Percentiles rank a stretch among this genome's conserved stretches.
Evolutionary conservation across 805 yeast genomes (phyloP).

Genomic region (Grigorovia transvaalensis): DNA sequence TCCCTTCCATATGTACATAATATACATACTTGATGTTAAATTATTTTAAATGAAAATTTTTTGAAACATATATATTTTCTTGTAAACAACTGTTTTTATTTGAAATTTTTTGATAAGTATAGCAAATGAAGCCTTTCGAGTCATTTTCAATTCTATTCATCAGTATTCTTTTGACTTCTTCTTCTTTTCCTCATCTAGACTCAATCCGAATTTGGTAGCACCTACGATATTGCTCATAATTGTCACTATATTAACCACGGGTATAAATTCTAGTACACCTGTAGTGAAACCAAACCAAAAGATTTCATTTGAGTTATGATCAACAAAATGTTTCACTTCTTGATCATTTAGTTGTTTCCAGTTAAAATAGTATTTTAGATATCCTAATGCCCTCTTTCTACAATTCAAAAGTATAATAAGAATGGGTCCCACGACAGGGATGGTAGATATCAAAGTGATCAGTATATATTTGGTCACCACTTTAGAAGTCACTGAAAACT

Average conservation of each 20-base stretch:
- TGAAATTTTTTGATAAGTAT: too few relatives aligned
- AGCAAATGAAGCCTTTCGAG: too few relatives aligned
- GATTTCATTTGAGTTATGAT: constrained; percentile 31
- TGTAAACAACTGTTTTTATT: too few relatives aligned
- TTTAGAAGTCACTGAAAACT: neutral
- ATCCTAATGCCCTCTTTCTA: constrained; percentile 20
- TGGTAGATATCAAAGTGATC: constrained; percentile 5
- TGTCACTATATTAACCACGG: constrained; percentile 43
- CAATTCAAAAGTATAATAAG: constrained; percentile 19
- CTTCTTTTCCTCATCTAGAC: neutral
- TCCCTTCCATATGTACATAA: neutral
- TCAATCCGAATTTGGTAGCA: constrained; percentile 51
- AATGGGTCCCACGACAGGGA: constrained; percentile 29
- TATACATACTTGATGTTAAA: neutral
- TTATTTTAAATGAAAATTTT: too few relatives aligned
- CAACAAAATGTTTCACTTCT: constrained; percentile 28
- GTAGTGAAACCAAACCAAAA: constrained; percentile 44
- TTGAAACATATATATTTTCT: too few relatives aligned
- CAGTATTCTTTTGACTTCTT: neutral
- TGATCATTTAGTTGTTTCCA: constrained; percentile 12
- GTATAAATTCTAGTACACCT: constrained; percentile 42
- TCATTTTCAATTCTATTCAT: neutral
- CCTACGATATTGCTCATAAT: constrained; percentile 50
- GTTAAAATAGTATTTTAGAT: constrained; percentile 19
- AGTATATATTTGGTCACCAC: neutral